A percentile compares a stretch with the other conserved stretches of the same genome.
These are phyloP conservation scores for Penstemon newberryi DNA, from an alignment of 257 asterid species.

Conservation along the genomic window DNA sequence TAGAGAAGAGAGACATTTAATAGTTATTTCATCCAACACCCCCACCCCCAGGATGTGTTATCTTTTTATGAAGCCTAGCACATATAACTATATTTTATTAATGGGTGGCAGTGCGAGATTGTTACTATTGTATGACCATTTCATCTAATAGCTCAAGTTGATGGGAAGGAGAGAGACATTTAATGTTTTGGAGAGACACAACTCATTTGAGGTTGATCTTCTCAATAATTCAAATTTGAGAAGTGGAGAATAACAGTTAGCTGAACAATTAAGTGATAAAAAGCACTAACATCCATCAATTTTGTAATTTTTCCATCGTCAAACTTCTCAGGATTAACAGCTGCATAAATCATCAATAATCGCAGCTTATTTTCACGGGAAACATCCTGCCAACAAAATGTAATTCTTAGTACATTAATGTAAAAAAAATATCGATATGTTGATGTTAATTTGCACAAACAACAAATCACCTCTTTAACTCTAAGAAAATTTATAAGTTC, in stretches of 20 bases:
- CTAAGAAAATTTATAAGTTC: constrained; percentile 84
- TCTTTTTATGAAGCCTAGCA: no score
- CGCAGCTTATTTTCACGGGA: constrained; percentile 90
- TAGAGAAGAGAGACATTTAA: no score
- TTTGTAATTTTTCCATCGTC: constrained; percentile 85
- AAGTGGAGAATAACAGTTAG: not conserved
- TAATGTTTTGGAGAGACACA: not conserved
- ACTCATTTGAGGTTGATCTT: constrained; percentile 10
- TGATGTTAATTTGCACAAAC: constrained; percentile 12
- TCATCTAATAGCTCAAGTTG: no score
- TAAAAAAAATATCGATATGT: not conserved
- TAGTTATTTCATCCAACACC: no score
- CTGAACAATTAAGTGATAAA: not conserved
- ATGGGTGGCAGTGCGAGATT: no score
- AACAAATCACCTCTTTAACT: constrained; percentile 58
- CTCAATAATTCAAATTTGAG: constrained; percentile 3
- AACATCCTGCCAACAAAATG: constrained; percentile 62
- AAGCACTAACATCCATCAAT: constrained; percentile 75
- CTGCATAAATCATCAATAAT: constrained; percentile 93
- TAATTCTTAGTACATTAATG: constrained; percentile 9
- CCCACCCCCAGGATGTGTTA: no score
- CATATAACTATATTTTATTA: no score
- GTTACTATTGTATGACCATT: no score
- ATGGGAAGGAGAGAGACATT: no score
- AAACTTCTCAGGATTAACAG: constrained; percentile 88